Evolutionary conservation across 768 basidiomycete species (phyloP).

Genomic region (Peribolospora kevripleyi): DNA sequence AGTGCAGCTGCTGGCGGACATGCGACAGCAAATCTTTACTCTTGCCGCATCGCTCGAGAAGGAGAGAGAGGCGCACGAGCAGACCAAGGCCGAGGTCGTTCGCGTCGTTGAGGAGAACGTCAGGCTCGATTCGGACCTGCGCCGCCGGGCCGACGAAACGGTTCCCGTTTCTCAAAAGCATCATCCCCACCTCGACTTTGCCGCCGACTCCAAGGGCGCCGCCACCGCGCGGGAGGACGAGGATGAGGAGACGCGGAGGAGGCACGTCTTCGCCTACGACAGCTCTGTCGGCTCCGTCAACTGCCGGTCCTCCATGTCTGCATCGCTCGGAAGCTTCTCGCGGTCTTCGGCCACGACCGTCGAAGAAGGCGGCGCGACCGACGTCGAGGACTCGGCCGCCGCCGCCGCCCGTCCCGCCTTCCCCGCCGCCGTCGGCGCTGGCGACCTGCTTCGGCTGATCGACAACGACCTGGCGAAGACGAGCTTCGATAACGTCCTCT

Average conservation of each 20-base stretch:
- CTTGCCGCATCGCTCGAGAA: constrained; percentile 21
- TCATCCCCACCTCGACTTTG: constrained; percentile 2
- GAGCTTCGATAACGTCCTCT: no score
- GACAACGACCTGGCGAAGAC: no score
- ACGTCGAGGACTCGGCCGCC: not conserved
- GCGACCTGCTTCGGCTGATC: no score
- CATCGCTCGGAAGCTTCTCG: no score
- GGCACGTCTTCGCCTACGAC: no score
- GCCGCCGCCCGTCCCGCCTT: not conserved
- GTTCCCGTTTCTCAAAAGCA: constrained; percentile 1
- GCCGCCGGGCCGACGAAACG: constrained; percentile 5
- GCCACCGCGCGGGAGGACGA: no score
- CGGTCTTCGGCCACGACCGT: no score
- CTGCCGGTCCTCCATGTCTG: no score
- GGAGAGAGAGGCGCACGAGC: constrained; percentile 16
- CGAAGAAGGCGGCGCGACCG: not conserved
- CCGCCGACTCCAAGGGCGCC: not conserved
- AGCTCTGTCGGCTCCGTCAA: no score
- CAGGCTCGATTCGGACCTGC: not conserved
- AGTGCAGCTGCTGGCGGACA: constrained; percentile 17
- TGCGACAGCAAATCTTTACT: constrained; percentile 21
- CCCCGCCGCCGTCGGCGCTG: not conserved
- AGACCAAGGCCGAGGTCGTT: constrained; percentile 12
- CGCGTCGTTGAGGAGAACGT: constrained; percentile 5
- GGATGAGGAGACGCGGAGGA: no score